Evolutionary conservation across 176 grass and related monocot genomes (phyloP), one percentile per base, ranked within the genome.

Genomic region (Lolium rigidum): DNA sequence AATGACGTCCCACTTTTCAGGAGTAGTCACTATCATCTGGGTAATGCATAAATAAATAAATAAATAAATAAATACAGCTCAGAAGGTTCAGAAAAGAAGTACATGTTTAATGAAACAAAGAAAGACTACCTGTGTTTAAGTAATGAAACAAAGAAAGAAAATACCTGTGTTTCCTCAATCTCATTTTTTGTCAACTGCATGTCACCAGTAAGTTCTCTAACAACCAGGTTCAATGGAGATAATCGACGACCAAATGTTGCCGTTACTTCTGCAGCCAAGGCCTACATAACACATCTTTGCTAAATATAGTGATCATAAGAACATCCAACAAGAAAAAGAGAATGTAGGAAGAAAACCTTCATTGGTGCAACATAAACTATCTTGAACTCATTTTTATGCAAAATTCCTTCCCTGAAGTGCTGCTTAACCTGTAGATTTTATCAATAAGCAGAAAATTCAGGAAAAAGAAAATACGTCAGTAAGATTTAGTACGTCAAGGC

Each of bases 331-430:
- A 77, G 55, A 63, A 60, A 60, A 35, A 82, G 16, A 74, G 68
- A 43, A 82, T 47, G 49, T 10, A 82, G 80, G 44, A 55, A 83
- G 80, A 92, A 77, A 13, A 98, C 95, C 95, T 98, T 98, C 95
- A 98, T 98, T 83, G 95, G 95, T 87, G 95, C 95, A 84, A 98
- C 95, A 92, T 98, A 98, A 24, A 98, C 93, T 90, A 98, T 98
- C 72, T 98, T 98, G 76, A 98, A 98, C 82, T 98, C 95, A 66
- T 98, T 89, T 89, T 95, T 98, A 86, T 98, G 93, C 75, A 98
- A 88, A 90, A 98, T 87, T 12, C 93, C 95, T 87, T 98, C 95
- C 72, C 88, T 95, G 39, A 98, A 95, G 75, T 98, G 93, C 6
- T 98, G 95, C 90, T 98, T 98, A 86, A 98, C 84, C 95, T 98